phyloP scores from a whole-genome alignment of 129 eudicot species.

The Silybum marianum region DNA sequence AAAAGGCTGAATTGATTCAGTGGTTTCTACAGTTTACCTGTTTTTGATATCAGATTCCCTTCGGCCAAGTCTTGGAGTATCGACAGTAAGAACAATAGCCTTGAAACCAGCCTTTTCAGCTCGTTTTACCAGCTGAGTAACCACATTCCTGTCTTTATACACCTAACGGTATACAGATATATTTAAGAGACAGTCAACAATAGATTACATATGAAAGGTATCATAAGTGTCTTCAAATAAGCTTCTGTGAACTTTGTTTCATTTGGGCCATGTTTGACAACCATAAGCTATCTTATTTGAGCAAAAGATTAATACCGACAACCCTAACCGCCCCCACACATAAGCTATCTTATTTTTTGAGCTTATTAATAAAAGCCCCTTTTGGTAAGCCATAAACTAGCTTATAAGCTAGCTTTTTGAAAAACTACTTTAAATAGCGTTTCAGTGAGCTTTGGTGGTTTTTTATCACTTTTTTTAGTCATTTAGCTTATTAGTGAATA shows the following conservation, averaged over 20 bases:
- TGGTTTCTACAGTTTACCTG: constrained; percentile 50
- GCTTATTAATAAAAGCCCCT: not conserved
- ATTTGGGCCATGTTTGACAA: not conserved
- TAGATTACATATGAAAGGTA: not conserved
- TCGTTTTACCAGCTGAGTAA: constrained; percentile 73
- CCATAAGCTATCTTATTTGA: too few species aligned
- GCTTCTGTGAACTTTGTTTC: not conserved
- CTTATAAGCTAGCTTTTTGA: not conserved
- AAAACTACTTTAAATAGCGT: not conserved
- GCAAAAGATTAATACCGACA: too few species aligned
- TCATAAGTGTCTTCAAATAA: not conserved
- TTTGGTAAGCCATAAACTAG: not conserved
- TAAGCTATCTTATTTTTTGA: not conserved
- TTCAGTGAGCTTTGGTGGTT: not conserved
- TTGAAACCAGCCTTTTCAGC: constrained; percentile 96
- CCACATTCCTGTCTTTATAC: constrained; percentile 77
- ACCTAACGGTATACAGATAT: constrained; percentile 52
- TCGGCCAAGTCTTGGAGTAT: constrained; percentile 93
- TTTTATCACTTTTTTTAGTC: not conserved
- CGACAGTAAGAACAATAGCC: constrained; percentile 94
- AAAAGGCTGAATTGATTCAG: not conserved
- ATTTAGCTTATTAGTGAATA: not conserved
- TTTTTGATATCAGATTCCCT: constrained; percentile 96
- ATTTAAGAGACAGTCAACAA: not conserved
- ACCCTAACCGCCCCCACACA: not conserved